Conservation (phyloP, 2,329 filamentous ascomycete genomes). For the Penicillium sp. region DNA sequence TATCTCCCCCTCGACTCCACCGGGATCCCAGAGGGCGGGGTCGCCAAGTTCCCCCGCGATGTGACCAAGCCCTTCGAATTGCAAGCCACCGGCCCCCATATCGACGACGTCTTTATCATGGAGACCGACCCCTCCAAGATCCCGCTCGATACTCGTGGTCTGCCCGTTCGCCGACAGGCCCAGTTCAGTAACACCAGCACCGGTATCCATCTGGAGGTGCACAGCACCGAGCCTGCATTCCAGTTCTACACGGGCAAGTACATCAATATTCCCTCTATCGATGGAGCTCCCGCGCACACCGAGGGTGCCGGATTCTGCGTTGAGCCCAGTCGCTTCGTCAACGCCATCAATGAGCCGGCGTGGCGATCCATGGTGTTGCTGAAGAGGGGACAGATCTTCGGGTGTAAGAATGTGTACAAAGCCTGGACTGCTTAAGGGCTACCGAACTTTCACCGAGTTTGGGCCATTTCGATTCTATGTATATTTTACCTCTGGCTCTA, state of each 20-base stretch:
- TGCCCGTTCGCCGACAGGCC: slow-evolving; percentile 66
- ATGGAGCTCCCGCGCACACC: slow-evolving; percentile 61
- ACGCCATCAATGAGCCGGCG: slow-evolving; percentile 77
- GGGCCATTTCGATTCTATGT: background rate
- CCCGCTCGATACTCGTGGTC: slow-evolving; percentile 65
- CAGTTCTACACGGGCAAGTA: slow-evolving; percentile 93
- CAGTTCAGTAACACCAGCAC: slow-evolving; percentile 72
- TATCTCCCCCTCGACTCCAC: slow-evolving; percentile 73
- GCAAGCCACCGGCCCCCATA: slow-evolving; percentile 67
- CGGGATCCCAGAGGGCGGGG: slow-evolving; percentile 71
- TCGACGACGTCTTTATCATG: slow-evolving; percentile 90
- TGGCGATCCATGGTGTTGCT: slow-evolving; percentile 78
- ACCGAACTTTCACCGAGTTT: slow-evolving; percentile 1
- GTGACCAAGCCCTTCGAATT: slow-evolving; percentile 70
- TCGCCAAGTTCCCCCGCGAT: slow-evolving; percentile 63
- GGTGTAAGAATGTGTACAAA: slow-evolving; percentile 77
- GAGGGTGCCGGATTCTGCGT: slow-evolving; percentile 81
- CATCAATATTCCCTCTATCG: slow-evolving; percentile 70
- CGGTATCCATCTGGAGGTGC: slow-evolving; percentile 78
- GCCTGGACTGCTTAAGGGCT: slow-evolving; percentile 64
- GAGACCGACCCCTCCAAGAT: slow-evolving; percentile 61
- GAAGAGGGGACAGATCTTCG: slow-evolving; percentile 82
- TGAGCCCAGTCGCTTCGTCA: slow-evolving; percentile 87
- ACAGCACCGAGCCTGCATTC: slow-evolving; percentile 92
- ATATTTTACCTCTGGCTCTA: background rate